These are phyloP conservation scores for Cymodocea nodosa DNA, from an alignment of 116 monocot genomes.

Conservation along the genomic window DNA sequence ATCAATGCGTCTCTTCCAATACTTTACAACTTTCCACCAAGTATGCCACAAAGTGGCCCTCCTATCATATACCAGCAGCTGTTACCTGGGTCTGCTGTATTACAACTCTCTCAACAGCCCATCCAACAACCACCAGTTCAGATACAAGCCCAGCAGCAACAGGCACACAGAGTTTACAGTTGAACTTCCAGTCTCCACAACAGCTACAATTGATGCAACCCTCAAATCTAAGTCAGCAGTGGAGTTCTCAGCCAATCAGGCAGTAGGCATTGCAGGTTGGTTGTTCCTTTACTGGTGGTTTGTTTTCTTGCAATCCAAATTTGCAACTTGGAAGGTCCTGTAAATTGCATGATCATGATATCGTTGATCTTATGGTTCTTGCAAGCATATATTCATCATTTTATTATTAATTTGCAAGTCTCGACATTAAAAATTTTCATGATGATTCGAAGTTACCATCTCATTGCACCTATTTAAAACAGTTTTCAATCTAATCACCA, in stretches of 20 bases:
- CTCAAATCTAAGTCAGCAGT: conserved; percentile 46
- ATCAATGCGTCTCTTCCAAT: conserved; percentile 27
- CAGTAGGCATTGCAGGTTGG: conserved; percentile 40
- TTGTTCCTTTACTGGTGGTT: not conserved
- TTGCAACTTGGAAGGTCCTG: not conserved
- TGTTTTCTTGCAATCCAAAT: not conserved
- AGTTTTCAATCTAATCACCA: no score
- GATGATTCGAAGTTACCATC: no score
- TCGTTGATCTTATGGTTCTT: no score
- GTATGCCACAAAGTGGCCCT: conserved; percentile 22
- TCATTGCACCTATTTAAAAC: no score
- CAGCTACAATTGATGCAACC: conserved; percentile 85
- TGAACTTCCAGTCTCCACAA: conserved; percentile 73
- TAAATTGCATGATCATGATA: no score
- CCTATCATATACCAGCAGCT: conserved; percentile 36
- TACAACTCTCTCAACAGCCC: conserved; percentile 48
- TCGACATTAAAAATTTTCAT: no score
- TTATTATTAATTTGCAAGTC: no score
- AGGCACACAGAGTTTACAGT: conserved; percentile 47
- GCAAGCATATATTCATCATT: no score
- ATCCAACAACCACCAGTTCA: conserved; percentile 54
- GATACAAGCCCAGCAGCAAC: no score
- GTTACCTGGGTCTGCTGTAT: conserved; percentile 25
- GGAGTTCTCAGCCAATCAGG: conserved; percentile 32
- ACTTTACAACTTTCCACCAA: conserved; percentile 30